Percentiles rank a stretch among this genome's conserved stretches.
Evolutionary conservation across 225 moss, liverwort and hornwort genomes (phyloP).

Genomic region (Polytrichum formosum): DNA sequence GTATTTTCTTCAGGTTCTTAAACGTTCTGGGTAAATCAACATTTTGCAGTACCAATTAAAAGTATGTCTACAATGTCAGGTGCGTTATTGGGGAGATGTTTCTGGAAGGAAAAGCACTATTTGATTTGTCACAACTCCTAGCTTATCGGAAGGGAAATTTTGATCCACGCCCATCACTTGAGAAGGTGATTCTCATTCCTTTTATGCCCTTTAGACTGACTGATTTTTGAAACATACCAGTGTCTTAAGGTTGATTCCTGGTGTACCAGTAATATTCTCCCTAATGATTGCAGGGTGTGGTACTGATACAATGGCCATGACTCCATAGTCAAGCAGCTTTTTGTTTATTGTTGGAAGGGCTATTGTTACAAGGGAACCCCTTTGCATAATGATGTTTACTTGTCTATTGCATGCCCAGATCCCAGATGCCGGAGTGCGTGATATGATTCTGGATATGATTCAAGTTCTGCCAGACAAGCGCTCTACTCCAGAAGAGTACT

Average conservation of each 20-base stretch:
- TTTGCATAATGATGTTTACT: background rate
- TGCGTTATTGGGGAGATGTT: constrained; percentile 98
- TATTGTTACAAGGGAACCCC: no score
- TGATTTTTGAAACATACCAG: no score
- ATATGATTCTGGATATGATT: constrained; percentile 96
- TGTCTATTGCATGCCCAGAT: constrained; percentile 53
- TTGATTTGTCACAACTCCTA: constrained; percentile 90
- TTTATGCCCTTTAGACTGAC: background rate
- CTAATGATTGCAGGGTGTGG: no score
- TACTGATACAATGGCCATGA: no score
- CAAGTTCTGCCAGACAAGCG: constrained; percentile 67
- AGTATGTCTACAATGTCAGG: constrained; percentile 33
- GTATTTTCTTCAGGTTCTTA: no score
- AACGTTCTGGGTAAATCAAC: no score
- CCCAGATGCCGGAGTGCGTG: constrained; percentile 75
- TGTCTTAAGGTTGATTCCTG: no score
- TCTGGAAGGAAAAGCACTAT: constrained; percentile 87
- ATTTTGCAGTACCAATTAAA: no score
- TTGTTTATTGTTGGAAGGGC: no score
- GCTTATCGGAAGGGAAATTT: constrained; percentile 93
- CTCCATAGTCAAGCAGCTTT: no score
- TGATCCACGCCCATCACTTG: constrained; percentile 85
- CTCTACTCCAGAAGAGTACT: constrained; percentile 73
- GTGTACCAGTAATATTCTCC: no score
- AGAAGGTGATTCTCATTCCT: constrained; percentile 55